A percentile compares a stretch with the other conserved stretches of the same genome.
These are phyloP conservation scores for Blastobotrys apis DNA, from an alignment of 1,139 yeast species.

Conservation along the genomic window DNA sequence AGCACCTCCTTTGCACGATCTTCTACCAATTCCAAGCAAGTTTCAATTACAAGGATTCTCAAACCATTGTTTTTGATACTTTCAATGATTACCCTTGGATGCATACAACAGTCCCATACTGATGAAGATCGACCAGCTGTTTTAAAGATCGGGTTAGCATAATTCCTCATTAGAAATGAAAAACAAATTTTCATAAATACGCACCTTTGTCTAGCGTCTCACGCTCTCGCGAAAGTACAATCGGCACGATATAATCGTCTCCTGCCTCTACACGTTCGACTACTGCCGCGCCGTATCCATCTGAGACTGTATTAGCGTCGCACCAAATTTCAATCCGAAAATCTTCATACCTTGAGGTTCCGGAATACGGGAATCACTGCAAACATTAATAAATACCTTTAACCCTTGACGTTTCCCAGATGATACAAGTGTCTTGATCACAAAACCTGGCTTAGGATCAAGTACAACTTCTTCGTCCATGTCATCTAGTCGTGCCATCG, in stretches of 20 bases:
- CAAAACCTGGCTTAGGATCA: slow-evolving; percentile 58
- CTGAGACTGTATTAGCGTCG: no score
- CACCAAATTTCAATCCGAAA: no score
- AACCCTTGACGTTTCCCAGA: slow-evolving; percentile 40
- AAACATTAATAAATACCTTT: slow-evolving; percentile 75
- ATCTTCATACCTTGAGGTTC: no score
- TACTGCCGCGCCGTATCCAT: slow-evolving; percentile 9
- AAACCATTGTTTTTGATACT: slow-evolving; percentile 58
- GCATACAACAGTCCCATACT: slow-evolving; percentile 64
- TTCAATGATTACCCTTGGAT: slow-evolving; percentile 32
- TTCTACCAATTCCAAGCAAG: slow-evolving; percentile 36
- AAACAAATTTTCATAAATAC: neutral
- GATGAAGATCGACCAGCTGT: slow-evolving; percentile 54
- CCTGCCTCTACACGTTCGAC: slow-evolving; percentile 48
- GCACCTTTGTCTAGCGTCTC: slow-evolving; percentile 56
- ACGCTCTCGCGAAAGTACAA: slow-evolving; percentile 56
- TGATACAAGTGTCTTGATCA: slow-evolving; percentile 54
- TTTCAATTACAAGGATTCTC: slow-evolving; percentile 57
- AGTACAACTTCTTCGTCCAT: slow-evolving; percentile 23
- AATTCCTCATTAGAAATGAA: neutral
- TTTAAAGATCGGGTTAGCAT: neutral
- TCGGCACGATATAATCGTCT: slow-evolving; percentile 82
- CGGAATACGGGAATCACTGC: slow-evolving; percentile 64
- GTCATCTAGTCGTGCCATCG: neutral
- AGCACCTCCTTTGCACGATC: slow-evolving; percentile 24